Evolutionary conservation across 1,139 yeast genomes (phyloP).

Genomic region (Eremothecium sinecaudum): DNA sequence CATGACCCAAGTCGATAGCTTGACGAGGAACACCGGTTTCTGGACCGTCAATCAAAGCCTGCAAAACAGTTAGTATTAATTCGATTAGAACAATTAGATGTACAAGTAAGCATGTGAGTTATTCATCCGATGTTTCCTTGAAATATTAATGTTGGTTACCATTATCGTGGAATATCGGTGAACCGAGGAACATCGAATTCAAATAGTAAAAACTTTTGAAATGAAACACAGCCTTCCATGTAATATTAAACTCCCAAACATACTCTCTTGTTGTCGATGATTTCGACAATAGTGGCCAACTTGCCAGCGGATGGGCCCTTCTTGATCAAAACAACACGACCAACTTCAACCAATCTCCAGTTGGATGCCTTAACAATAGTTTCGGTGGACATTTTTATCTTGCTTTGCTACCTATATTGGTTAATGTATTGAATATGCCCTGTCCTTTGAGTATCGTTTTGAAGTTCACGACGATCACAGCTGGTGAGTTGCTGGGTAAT

Average conservation of each 20-base stretch:
- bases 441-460: no score
- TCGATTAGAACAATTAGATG: no score
- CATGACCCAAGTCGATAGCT: conserved; percentile 76
- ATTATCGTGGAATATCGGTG: no score
- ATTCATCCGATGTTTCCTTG: no score
- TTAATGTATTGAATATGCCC: no score
- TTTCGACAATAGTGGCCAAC: conserved; percentile 94
- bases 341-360: conserved; percentile 99
- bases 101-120: no score
- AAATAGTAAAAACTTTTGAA: no score
- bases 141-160: no score
- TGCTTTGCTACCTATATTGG: conserved; percentile 9
- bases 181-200: no score
- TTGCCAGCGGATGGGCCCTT: conserved; percentile 60
- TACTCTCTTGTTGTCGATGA: conserved; percentile 98
- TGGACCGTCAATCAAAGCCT: conserved; percentile 97
- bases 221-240: no score
- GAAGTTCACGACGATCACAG: no score
- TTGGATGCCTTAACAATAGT: conserved; percentile 89
- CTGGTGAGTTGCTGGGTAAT: no score
- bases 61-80: conserved; percentile 11
- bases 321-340: conserved; percentile 94
- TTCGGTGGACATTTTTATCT: conserved; percentile 46
- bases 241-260: conserved; percentile 33
- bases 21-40: conserved; percentile 80